Conservation (phyloP, 495 filamentous ascomycete species). For the Pseudoneurospora amorphoporcata region DNA sequence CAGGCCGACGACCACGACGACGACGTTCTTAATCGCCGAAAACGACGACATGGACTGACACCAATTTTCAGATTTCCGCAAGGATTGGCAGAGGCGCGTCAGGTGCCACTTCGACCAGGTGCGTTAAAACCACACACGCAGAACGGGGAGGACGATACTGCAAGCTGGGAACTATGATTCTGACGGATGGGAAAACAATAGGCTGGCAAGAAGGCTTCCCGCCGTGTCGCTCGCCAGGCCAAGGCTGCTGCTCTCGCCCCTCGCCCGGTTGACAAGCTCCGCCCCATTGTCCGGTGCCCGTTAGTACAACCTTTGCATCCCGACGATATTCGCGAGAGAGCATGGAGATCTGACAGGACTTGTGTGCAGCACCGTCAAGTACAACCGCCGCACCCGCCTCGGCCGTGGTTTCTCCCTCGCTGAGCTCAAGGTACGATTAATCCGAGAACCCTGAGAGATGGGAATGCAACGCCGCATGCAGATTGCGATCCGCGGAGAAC, state of each 20-base stretch:
- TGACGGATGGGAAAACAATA: constrained; percentile 40
- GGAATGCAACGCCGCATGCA: neutral
- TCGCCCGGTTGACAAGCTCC: constrained; percentile 92
- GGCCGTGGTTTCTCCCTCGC: constrained; percentile 94
- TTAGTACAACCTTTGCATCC: constrained; percentile 11
- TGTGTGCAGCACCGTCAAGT: constrained; percentile 54
- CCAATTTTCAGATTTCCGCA: constrained; percentile 77
- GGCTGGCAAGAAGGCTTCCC: constrained; percentile 88
- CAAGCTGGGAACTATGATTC: constrained; percentile 12
- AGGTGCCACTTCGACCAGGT: constrained; percentile 99
- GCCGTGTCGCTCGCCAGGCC: constrained; percentile 75
- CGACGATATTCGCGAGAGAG: neutral
- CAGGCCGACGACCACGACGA: constrained; percentile 10
- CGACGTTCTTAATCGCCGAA: constrained; percentile 2
- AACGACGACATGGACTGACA: constrained; percentile 12
- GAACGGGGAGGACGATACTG: constrained; percentile 1
- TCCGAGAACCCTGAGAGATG: neutral
- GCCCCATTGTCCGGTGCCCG: constrained; percentile 91
- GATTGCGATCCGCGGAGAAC: neutral
- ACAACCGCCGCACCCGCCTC: constrained; percentile 94
- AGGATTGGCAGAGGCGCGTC: constrained; percentile 99
- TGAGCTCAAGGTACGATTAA: constrained; percentile 81
- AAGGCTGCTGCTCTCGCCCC: constrained; percentile 93
- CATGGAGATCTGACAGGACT: constrained; percentile 18
- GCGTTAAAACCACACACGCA: constrained; percentile 24